phyloP scores from a whole-genome alignment of 2,329 filamentous ascomycete species.

The Dothideomycetes sp. region DNA sequence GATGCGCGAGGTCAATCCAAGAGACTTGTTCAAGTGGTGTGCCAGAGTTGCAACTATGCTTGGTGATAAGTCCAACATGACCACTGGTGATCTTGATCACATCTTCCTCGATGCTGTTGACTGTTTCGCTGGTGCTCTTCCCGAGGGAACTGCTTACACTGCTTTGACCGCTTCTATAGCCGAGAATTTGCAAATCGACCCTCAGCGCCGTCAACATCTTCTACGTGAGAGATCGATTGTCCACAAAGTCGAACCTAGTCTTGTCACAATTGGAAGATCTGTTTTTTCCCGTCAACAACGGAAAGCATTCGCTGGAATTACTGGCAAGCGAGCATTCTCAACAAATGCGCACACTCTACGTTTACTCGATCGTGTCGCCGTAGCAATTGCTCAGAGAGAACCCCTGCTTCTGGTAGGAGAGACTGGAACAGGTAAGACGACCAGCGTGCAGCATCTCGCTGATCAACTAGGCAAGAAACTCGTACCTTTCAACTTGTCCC shows the following conservation, averaged over 20 bases:
- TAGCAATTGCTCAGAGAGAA: slow-evolving; percentile 74
- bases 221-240: slow-evolving; percentile 62
- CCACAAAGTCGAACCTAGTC: slow-evolving; percentile 42
- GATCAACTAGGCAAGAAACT: slow-evolving; percentile 76
- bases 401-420: slow-evolving; percentile 93
- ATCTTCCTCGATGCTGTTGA: slow-evolving; percentile 93
- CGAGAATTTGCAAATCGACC: slow-evolving; percentile 77
- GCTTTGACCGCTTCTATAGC: slow-evolving; percentile 63
- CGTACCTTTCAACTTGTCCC: slow-evolving; percentile 88
- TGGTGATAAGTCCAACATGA: slow-evolving; percentile 50
- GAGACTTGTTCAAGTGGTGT: slow-evolving; percentile 90
- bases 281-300: slow-evolving; percentile 17
- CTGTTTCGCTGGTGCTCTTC: slow-evolving; percentile 77
- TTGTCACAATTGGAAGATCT: slow-evolving; percentile 24
- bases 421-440: slow-evolving; percentile 97
- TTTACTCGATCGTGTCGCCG: slow-evolving; percentile 78
- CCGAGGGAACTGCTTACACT: slow-evolving; percentile 52
- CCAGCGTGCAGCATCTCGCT: slow-evolving; percentile 86
- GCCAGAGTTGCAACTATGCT: slow-evolving; percentile 63
- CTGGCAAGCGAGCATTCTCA: slow-evolving; percentile 51
- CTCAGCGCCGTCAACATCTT: slow-evolving; percentile 70
- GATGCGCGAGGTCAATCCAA: slow-evolving; percentile 55
- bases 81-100: slow-evolving; percentile 63
- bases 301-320: slow-evolving; percentile 4
- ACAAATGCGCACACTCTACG: slow-evolving; percentile 77